Base-by-base conservation (phyloP, 768 basidiomycete genomes). In the Inosperma sp. region DNA sequence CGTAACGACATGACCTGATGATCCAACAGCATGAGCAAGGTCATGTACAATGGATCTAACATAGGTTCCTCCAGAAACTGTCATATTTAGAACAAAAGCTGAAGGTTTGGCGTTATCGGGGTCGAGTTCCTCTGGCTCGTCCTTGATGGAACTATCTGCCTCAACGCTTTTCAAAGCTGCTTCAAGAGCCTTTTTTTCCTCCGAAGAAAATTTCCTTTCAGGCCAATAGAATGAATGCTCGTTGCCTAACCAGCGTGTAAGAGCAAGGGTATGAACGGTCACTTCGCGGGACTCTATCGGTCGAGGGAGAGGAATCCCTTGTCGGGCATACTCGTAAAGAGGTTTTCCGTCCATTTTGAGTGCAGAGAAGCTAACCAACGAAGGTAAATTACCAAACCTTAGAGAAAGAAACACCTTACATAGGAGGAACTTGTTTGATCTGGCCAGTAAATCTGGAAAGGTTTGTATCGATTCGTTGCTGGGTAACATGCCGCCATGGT, bases 311-410 rank as follows among this genome's bases (percentile, higher is more conserved):
- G 94, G 91, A 35, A 86, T 88, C 7, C 88, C 88, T 62, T 86
- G 77, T 2, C 96, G 83, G 16, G 96, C 96, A 63, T 98, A 99
- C 59, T 98, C 94, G 65, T 98, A 92, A 29, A 98, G 67, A 0
- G 92, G 92, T 66, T 80, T 90, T 1, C 96, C 96, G 57, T 98
- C 93, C 94, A 98, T 98, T 68, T 98, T 98, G 29, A 98, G 75
- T 2, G 96, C 96, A 8, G 96, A 98, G 69, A 94, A 99, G 63
- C 95, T 97, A 63, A 31, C 25, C 12, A 7, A 16, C n/a, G 19
- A 7, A 36, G 12, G 13, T 22, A 13, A 42, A 14, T 34, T 49
- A 36, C 14, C n/a, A 21, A 39, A 19, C 17, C 17, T 31, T 36
- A 21, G 45, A 45, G 26, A 42, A 43, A 41, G 45, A 31, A 30